phyloP scores from a whole-genome alignment of 352 stramenopile genomes.

The Pythium dissimile region DNA sequence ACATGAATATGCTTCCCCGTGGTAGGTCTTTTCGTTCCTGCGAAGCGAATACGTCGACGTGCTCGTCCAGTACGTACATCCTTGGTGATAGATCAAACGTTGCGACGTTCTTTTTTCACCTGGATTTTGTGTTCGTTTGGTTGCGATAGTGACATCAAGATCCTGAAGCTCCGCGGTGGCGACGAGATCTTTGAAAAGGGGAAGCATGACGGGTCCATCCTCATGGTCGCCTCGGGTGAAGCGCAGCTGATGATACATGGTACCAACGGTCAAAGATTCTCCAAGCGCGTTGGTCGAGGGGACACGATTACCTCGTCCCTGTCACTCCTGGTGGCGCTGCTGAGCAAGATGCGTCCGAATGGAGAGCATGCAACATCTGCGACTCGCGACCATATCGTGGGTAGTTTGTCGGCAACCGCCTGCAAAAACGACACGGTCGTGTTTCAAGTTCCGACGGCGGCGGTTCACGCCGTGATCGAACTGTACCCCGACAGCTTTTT shows the following conservation, averaged over 20 bases:
- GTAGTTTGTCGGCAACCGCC: constrained; percentile 45
- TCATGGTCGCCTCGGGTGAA: constrained; percentile 63
- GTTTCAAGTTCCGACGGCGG: constrained; percentile 54
- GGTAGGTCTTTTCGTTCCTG: constrained; percentile 75
- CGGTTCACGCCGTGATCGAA: constrained; percentile 49
- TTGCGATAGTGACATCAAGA: constrained; percentile 59
- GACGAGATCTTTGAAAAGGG: constrained; percentile 57
- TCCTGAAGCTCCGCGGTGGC: constrained; percentile 41
- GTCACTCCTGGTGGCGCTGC: constrained; percentile 52
- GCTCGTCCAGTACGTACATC: constrained; percentile 34
- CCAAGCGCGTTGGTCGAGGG: constrained; percentile 43
- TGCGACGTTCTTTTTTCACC: background rate
- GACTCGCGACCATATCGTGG: constrained; percentile 53
- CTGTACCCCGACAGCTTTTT: constrained; percentile 71
- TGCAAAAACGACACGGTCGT: constrained; percentile 48
- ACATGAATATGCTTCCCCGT: background rate
- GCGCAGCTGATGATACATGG: constrained; percentile 60
- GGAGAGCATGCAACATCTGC: constrained; percentile 16
- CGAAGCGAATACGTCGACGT: constrained; percentile 60
- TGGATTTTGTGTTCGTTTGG: too few species aligned
- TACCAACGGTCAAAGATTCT: constrained; percentile 39
- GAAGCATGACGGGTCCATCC: constrained; percentile 67
- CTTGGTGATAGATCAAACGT: background rate
- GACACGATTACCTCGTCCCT: constrained; percentile 77
- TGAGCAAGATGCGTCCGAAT: constrained; percentile 32